phyloP scores from a whole-genome alignment of 148 eudicot species.

The Rhododendron ovatum region DNA sequence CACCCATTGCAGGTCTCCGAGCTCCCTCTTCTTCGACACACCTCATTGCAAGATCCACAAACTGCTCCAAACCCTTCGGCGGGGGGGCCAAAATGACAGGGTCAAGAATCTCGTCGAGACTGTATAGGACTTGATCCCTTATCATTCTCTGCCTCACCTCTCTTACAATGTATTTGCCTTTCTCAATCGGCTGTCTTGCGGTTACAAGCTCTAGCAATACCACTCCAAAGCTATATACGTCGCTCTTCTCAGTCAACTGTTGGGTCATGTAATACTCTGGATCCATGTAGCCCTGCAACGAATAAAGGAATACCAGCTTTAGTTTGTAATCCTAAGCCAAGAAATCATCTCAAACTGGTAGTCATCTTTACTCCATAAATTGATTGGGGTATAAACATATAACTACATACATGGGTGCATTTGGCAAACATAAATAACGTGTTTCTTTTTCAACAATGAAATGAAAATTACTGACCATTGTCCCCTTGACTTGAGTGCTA shows the following conservation, averaged over 20 bases:
- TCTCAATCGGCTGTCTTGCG: slow-evolving; percentile 57
- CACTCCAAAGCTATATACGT: slow-evolving; percentile 18
- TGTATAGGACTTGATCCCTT: slow-evolving; percentile 39
- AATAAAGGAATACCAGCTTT: not conserved
- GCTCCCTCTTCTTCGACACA: slow-evolving; percentile 54
- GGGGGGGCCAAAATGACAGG: slow-evolving; percentile 26
- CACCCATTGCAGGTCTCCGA: slow-evolving; percentile 62
- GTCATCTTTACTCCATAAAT: not conserved
- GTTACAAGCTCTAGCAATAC: slow-evolving; percentile 43
- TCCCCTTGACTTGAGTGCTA: slow-evolving; percentile 29
- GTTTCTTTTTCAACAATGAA: not conserved
- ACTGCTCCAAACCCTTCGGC: slow-evolving; percentile 48
- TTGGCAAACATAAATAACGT: not conserved
- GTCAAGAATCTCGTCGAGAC: slow-evolving; percentile 48
- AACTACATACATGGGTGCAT: not conserved
- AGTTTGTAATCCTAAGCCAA: not conserved
- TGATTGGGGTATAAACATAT: not conserved
- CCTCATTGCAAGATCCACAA: slow-evolving; percentile 54
- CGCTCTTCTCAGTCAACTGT: not conserved
- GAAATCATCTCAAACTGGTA: not conserved
- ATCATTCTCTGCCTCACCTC: slow-evolving; percentile 39
- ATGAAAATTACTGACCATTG: slow-evolving; percentile 17
- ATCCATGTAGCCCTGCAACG: slow-evolving; percentile 17
- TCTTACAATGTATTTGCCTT: slow-evolving; percentile 61
- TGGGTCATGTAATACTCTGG: slow-evolving; percentile 21